phyloP scores from a whole-genome alignment of 2,329 filamentous ascomycete species.

The Zymoseptoria brevis region DNA sequence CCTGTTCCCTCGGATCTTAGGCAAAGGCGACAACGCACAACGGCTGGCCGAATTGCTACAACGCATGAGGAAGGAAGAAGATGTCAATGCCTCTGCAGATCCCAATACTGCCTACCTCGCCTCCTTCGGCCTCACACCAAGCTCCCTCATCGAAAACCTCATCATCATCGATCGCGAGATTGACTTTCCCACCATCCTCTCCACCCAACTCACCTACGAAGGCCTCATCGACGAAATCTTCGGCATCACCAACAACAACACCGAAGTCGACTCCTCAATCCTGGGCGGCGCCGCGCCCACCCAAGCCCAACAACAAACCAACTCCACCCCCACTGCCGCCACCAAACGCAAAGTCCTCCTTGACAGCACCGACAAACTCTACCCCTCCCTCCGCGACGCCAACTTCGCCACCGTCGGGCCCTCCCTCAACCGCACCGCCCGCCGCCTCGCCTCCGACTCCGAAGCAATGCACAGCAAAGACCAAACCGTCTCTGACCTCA shows the following conservation, averaged over 20 bases:
- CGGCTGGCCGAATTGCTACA: slow-evolving; percentile 77
- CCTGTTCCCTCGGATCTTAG: slow-evolving; percentile 86
- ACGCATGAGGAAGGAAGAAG: slow-evolving; percentile 89
- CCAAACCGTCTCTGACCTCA: slow-evolving; percentile 82
- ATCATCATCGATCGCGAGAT: slow-evolving; percentile 94
- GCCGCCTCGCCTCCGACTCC: slow-evolving; percentile 77
- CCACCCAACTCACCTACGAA: slow-evolving; percentile 95
- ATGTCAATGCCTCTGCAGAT: slow-evolving; percentile 40
- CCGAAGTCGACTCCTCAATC: slow-evolving; percentile 84
- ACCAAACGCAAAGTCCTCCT: slow-evolving; percentile 78
- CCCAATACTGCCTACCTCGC: slow-evolving; percentile 39
- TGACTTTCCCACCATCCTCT: slow-evolving; percentile 81
- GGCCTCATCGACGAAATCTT: slow-evolving; percentile 91
- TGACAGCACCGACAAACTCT: slow-evolving; percentile 83
- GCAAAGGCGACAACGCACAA: slow-evolving; percentile 92
- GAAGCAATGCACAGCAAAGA: slow-evolving; percentile 72
- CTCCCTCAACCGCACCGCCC: slow-evolving; percentile 81
- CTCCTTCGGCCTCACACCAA: slow-evolving; percentile 66
- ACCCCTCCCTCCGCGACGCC: slow-evolving; percentile 75
- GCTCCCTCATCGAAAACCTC: slow-evolving; percentile 77
- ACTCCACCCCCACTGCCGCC: slow-evolving; percentile 46
- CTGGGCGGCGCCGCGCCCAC: slow-evolving; percentile 61
- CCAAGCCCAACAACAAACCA: slow-evolving; percentile 33
- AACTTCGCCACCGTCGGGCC: slow-evolving; percentile 94
- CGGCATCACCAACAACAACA: slow-evolving; percentile 83